Conservation (phyloP, 2,329 filamentous ascomycete species). For the Cladosporium sphaerospermum region DNA sequence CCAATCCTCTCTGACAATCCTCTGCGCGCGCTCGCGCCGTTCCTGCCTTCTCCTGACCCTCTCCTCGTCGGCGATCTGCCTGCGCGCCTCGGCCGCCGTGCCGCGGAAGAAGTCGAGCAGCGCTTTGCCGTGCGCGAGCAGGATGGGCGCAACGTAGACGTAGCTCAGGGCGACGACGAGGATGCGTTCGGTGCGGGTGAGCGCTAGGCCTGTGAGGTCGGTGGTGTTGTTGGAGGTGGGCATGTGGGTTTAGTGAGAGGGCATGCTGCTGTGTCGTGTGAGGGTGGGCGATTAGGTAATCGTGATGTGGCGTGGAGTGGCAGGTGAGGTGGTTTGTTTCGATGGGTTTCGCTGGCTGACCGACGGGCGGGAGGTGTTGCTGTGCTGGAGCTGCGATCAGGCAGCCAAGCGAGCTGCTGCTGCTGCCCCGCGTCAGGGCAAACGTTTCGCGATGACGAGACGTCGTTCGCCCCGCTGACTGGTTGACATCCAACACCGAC, state of each 20-base stretch:
- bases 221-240: constrained; percentile 1
- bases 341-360: background rate
- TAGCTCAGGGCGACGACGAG: constrained; percentile 30
- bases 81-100: constrained; percentile 15
- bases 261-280: background rate
- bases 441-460: no score
- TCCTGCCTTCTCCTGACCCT: constrained; percentile 6
- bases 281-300: background rate
- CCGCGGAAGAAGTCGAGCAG: constrained; percentile 21
- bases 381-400: background rate
- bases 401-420: no score
- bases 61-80: constrained; percentile 18
- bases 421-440: no score
- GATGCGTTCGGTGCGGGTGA: constrained; percentile 30
- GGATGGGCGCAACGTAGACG: constrained; percentile 26
- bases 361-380: background rate
- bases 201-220: constrained; percentile 25
- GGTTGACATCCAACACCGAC: no score
- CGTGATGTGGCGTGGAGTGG: background rate
- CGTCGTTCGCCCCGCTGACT: no score
- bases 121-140: constrained; percentile 22
- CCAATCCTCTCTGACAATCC: background rate
- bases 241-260: background rate
- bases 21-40: constrained; percentile 8
- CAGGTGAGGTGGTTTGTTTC: background rate